Evolutionary conservation across 2,329 filamentous ascomycete genomes (phyloP).

Genomic region (Colletotrichum limetticola): DNA sequence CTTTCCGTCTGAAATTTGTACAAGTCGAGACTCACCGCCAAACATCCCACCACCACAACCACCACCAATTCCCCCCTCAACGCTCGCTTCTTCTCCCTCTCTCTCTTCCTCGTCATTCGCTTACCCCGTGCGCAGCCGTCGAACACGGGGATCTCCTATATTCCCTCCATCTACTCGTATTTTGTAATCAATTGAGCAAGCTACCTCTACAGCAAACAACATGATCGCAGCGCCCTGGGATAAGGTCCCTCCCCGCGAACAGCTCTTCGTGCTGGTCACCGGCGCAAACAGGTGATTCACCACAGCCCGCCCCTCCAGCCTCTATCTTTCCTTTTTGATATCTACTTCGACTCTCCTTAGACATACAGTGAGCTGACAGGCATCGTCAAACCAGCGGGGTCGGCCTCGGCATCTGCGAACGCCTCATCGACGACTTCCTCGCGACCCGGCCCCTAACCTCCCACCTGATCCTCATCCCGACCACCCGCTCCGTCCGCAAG

Average conservation of each 20-base stretch:
- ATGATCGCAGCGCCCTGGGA: slow-evolving; percentile 47
- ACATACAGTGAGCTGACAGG: neutral
- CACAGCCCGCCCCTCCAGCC: neutral
- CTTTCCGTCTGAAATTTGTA: slow-evolving; percentile 16
- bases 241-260: slow-evolving; percentile 49
- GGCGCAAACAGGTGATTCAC: slow-evolving; percentile 82
- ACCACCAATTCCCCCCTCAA: neutral
- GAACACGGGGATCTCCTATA: neutral
- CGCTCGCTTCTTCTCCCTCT: neutral
- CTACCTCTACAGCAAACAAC: neutral
- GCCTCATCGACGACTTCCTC: slow-evolving; percentile 91
- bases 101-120: neutral
- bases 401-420: slow-evolving; percentile 84
- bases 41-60: slow-evolving; percentile 12
- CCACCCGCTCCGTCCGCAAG: slow-evolving; percentile 81
- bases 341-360: neutral
- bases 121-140: neutral
- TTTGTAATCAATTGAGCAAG: slow-evolving; percentile 4
- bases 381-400: slow-evolving; percentile 72
- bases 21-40: slow-evolving; percentile 28
- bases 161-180: neutral
- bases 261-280: slow-evolving; percentile 78
- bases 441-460: slow-evolving; percentile 71
- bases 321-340: neutral
- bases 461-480: slow-evolving; percentile 83